Percentiles rank a stretch among this genome's conserved stretches.
phyloP scores from a whole-genome alignment of 192 early-diverging fungal species.

The Rhizoclosmatium globosum region DNA sequence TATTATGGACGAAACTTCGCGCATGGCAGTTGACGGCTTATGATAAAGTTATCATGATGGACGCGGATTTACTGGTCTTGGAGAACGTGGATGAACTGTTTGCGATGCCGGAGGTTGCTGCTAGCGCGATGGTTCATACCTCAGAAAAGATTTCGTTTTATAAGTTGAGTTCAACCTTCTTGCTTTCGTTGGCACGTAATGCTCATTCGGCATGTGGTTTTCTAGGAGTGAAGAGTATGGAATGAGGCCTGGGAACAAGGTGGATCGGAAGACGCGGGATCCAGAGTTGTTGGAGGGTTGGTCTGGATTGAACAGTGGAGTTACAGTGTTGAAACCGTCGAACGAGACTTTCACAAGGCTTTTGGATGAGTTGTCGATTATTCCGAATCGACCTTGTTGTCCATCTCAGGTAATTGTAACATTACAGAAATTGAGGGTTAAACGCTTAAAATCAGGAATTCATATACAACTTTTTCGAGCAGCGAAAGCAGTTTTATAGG shows the following conservation, averaged over 20 bases:
- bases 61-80: constrained; percentile 36
- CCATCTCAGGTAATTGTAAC: constrained; percentile 37
- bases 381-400: constrained; percentile 43
- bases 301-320: constrained; percentile 43
- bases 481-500: constrained; percentile 35
- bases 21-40: constrained; percentile 32
- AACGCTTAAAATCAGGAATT: constrained; percentile 37
- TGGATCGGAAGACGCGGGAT: constrained; percentile 15
- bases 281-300: constrained; percentile 23
- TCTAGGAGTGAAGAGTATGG: constrained; percentile 14
- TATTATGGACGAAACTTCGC: constrained; percentile 36
- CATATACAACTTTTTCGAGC: constrained; percentile 45
- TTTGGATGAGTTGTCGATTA: constrained; percentile 31
- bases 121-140: constrained; percentile 8
- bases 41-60: constrained; percentile 37
- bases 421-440: too few relatives aligned
- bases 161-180: not conserved
- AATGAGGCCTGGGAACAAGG: constrained; percentile 22
- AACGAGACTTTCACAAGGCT: constrained; percentile 34
- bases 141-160: constrained; percentile 37
- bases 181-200: not conserved
- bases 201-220: not conserved
- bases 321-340: constrained; percentile 43
- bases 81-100: constrained; percentile 39
- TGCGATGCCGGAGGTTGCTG: constrained; percentile 31